phyloP scores from a whole-genome alignment of 2,329 filamentous ascomycete genomes.

The Plenodomus tracheiphilus region DNA sequence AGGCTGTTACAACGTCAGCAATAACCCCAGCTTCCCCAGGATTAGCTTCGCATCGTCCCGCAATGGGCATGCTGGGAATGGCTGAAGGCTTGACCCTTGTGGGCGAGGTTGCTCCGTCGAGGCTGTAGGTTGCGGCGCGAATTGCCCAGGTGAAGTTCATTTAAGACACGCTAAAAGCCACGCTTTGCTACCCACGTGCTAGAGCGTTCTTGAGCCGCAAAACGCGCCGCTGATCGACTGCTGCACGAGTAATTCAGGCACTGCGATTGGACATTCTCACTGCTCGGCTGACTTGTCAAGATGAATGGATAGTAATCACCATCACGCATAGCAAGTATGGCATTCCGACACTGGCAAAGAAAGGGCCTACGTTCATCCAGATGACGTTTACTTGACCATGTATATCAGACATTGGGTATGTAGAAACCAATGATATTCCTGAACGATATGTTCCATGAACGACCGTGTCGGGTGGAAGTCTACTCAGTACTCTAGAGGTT shows the following conservation, averaged over 20 bases:
- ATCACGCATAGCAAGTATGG: no score
- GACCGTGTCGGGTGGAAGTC: background rate
- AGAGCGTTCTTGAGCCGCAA: slow-evolving; percentile 1
- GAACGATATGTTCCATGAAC: background rate
- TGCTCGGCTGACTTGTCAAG: background rate
- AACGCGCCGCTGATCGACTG: slow-evolving; percentile 1
- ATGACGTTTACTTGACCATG: background rate
- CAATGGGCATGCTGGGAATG: slow-evolving; percentile 7
- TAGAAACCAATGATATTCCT: background rate
- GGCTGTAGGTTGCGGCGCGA: slow-evolving; percentile 11
- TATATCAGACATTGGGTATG: no score
- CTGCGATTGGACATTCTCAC: background rate
- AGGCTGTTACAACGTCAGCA: slow-evolving; percentile 3
- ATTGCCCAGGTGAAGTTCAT: slow-evolving; percentile 3
- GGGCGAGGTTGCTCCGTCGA: slow-evolving; percentile 5
- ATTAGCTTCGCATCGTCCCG: slow-evolving; percentile 25
- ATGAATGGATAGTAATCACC: background rate
- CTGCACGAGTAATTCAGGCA: background rate
- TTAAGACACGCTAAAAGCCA: background rate
- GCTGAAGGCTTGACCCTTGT: slow-evolving; percentile 1
- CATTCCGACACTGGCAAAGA: background rate
- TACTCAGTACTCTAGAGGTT: background rate
- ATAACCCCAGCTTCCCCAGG: slow-evolving; percentile 25
- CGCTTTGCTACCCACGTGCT: background rate
- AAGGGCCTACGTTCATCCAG: background rate